Evolutionary conservation across 768 basidiomycete genomes (phyloP), one percentile per base, ranked within the genome.

Genomic region (Pleurotus ostreatus): DNA sequence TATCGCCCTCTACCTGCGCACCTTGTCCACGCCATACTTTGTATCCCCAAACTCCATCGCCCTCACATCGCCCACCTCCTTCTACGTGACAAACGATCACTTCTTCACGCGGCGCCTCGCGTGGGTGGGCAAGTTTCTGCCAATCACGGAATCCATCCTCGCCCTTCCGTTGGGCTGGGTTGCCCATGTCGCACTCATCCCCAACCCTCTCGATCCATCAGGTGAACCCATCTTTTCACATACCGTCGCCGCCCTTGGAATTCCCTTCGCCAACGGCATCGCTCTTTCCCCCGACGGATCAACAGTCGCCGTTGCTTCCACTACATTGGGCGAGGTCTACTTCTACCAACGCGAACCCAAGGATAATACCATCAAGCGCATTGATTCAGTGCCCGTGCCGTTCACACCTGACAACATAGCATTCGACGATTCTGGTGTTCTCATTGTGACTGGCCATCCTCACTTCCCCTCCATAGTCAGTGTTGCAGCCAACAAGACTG

Each of bases 41-140:
- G 68, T 85, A 26, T 76, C 87, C 8, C 84, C 88, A 23, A 91
- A 91, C 64, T 73, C 84, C 2, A 65, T 91, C 57, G 82, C 86
- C 15, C 67, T 87, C 30, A 84, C 86, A 7, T 80, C 84, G 43
- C 80, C 84, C 1, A 77, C 79, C 56, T 80, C 85, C 1, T 89
- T 91, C 66, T 89, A 85, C 62, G 77, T 90, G 48, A 80, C 80
- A 41, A 86, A 91, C 63, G 89, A 91, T 65, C 89, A 91, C 62
- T 68, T 80, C 37, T 65, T 88, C 63, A 88, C 86, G 2, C 78
- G 84, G 6, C 82, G 88, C 12, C 70, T 83, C 16, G 82, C 83
- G 0, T 63, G 68, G 30, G 39, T 86, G n/a, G 82, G 83, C 7
- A 68, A 70, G 41, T 55, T 83, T 22, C 61, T 84, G 0, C 81